Conservation (phyloP, 2,329 filamentous ascomycete species). For the Sclerotinia spermophila region DNA sequence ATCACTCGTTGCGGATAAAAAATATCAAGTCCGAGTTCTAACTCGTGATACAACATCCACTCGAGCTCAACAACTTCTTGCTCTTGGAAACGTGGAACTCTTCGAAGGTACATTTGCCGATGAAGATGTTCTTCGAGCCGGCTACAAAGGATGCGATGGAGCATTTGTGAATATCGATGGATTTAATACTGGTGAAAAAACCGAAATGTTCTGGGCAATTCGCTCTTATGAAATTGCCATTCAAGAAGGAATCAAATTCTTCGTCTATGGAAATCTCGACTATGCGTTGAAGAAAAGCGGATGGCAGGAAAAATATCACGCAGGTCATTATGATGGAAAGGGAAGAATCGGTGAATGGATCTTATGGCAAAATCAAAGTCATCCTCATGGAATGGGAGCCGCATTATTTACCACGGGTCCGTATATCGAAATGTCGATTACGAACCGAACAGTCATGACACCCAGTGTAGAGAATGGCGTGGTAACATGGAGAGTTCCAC, state of each 20-base stretch:
- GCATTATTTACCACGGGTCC: constrained; percentile 44
- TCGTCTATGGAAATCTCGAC: constrained; percentile 49
- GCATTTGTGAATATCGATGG: constrained; percentile 54
- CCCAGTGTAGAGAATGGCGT: constrained; percentile 42
- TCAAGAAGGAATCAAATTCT: constrained; percentile 43
- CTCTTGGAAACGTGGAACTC: constrained; percentile 46
- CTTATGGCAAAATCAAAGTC: constrained; percentile 41
- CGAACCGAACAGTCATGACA: constrained; percentile 40
- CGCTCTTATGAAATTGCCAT: constrained; percentile 43
- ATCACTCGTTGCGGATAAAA: constrained; percentile 41
- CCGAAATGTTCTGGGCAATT: constrained; percentile 48
- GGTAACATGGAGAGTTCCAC: constrained; percentile 43
- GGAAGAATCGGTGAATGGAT: constrained; percentile 46
- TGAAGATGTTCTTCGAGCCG: constrained; percentile 44
- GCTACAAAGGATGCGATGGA: constrained; percentile 45
- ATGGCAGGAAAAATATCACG: constrained; percentile 44
- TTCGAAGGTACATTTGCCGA: constrained; percentile 47
- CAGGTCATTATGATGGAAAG: constrained; percentile 49
- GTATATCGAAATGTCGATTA: constrained; percentile 46
- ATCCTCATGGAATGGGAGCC: constrained; percentile 38
- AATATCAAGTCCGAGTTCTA: constrained; percentile 46
- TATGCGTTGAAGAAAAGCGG: constrained; percentile 47
- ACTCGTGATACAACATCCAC: constrained; percentile 45
- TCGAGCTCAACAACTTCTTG: constrained; percentile 43
- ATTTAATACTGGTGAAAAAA: constrained; percentile 51